Evolutionary conservation across 2,329 filamentous ascomycete genomes (phyloP), one percentile per base, ranked within the genome.

Genomic region (Anthostomella pinea): DNA sequence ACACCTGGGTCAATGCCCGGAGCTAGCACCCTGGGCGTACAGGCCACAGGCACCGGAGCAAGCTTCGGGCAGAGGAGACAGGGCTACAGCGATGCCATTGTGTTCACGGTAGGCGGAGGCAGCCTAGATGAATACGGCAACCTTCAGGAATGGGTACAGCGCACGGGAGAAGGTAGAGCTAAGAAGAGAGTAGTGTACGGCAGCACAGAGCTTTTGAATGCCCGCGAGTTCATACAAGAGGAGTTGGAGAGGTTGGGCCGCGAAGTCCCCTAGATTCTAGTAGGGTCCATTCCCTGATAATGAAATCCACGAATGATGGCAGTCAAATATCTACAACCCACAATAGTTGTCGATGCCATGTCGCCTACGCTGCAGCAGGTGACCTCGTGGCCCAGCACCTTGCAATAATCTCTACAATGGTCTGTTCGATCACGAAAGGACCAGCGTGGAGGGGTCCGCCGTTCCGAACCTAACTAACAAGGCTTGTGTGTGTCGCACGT

Each of bases 41-140:
- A 63, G 30, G 65, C 58, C 0, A 62, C 70, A 0, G 88, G 88
- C 3, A 87, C 84, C 16, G 75, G 79, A 21, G 90, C 89, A 6
- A 94, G 81, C 37, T 97, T 97, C 62, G 93, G 91, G 2, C 91
- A 97, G 64, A 71, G 89, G 42, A 73, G 91, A 36, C 90, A 95
- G 56, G 89, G 87, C 0, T 96, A 91, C 63, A 86, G 80, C 31
- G 90, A 95, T 56, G 87, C 88, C 1, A 83, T 95, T 36, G 87
- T 95, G n/a, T 95, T 96, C 58, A 91, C 87, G 0, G 88, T 94
- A 3, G 93, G 93, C 4, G 93, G 94, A 30, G 93, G 93, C 26
- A 96, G 89, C 59, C 97, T 98, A 87, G 93, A 98, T 53, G 93
- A 98, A 62, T 98, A 97, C 60, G 91, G 90, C 14, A 98, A 98